A percentile compares a stretch with the other conserved stretches of the same genome.
Conservation (phyloP, 768 basidiomycete genomes). For the Mycena albidolilacea region DNA sequence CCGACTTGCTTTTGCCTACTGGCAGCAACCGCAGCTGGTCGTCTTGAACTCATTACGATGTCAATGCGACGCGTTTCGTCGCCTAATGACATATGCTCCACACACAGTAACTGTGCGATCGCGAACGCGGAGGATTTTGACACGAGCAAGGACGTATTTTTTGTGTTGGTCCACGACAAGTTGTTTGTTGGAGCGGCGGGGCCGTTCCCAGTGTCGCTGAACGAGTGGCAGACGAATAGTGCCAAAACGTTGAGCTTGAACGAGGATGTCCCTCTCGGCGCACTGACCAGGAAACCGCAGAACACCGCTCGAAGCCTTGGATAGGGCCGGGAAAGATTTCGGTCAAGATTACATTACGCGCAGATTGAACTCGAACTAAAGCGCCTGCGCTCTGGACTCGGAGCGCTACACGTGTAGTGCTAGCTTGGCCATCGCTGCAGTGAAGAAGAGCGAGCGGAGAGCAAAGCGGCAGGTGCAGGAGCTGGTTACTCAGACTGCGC, state of each 20-base stretch:
- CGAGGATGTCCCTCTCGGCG: slow-evolving; percentile 36
- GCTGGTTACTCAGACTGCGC: slow-evolving; percentile 59
- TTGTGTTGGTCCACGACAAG: slow-evolving; percentile 40
- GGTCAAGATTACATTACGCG: slow-evolving; percentile 39
- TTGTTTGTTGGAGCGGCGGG: slow-evolving; percentile 33
- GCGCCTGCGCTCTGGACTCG: slow-evolving; percentile 72
- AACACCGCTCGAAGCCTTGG: too few relatives aligned
- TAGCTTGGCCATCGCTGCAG: slow-evolving; percentile 78
- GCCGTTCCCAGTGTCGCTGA: slow-evolving; percentile 34
- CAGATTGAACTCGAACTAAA: slow-evolving; percentile 71
- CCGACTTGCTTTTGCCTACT: too few relatives aligned
- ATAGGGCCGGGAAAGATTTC: too few relatives aligned
- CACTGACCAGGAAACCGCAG: background rate
- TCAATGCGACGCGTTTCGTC: too few relatives aligned
- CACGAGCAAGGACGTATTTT: slow-evolving; percentile 39
- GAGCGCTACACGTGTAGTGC: slow-evolving; percentile 70
- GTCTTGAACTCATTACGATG: too few relatives aligned
- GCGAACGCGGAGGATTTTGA: slow-evolving; percentile 37
- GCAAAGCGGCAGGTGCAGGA: slow-evolving; percentile 60
- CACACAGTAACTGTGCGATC: background rate
- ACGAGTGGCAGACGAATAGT: slow-evolving; percentile 38
- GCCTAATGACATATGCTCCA: too few relatives aligned
- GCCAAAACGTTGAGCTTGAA: too few relatives aligned
- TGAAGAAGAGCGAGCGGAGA: slow-evolving; percentile 66
- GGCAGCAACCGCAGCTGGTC: too few relatives aligned